Evolutionary conservation across 2,329 filamentous ascomycete genomes (phyloP).

Genomic region (Apiospora aurea): DNA sequence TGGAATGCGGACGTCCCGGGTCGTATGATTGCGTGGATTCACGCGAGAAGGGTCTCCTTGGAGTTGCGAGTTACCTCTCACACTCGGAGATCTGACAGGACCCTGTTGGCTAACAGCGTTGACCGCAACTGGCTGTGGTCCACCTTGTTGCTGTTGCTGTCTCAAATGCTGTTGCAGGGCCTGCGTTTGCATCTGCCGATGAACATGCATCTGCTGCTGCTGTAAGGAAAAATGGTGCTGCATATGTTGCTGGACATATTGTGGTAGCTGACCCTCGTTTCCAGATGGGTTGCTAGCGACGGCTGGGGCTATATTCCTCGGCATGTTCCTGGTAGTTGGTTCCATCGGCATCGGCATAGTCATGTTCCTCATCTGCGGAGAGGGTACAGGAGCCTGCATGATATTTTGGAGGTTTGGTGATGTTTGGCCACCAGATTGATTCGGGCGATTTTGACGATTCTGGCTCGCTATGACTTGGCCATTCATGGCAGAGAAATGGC

Average conservation of each 20-base stretch:
- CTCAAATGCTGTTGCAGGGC: conserved; percentile 17
- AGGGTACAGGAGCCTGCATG: conserved; percentile 4
- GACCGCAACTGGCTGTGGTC: not conserved
- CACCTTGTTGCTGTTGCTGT: conserved; percentile 23
- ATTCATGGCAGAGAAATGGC: not conserved
- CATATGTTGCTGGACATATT: conserved; percentile 26
- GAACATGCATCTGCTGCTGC: conserved; percentile 11
- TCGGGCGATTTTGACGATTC: not conserved
- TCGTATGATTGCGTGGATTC: not conserved
- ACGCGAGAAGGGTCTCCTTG: conserved; percentile 2
- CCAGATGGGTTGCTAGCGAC: not conserved
- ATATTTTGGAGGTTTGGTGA: not conserved
- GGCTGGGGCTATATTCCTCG: not conserved
- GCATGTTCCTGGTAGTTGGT: not conserved
- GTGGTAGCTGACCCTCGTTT: conserved; percentile 27
- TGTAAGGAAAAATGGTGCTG: conserved; percentile 14
- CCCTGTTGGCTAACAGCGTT: not conserved
- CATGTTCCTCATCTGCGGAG: conserved; percentile 2
- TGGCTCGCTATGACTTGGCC: not conserved
- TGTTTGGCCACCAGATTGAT: not conserved
- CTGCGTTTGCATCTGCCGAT: conserved; percentile 21
- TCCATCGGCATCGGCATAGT: not conserved
- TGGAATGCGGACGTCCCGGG: not conserved
- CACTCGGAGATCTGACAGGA: not conserved
- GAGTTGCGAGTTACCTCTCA: not conserved